Evolutionary conservation across 331 rosid species (phyloP).

Genomic region (Acacia concinna): DNA sequence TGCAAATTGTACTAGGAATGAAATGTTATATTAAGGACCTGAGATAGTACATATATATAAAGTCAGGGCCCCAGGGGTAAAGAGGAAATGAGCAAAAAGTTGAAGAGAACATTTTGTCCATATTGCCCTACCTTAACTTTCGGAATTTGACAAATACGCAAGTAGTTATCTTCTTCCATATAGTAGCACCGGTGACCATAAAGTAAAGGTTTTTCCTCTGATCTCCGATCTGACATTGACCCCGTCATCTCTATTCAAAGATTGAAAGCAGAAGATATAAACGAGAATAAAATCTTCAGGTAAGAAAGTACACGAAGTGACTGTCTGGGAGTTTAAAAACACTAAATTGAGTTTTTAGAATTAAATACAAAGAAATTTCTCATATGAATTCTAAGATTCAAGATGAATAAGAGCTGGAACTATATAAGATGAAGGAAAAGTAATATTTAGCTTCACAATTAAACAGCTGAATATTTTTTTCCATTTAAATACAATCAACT

Average conservation of each 20-base stretch:
- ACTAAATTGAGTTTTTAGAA: constrained; percentile 1
- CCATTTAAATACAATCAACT: not conserved
- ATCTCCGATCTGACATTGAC: constrained; percentile 31
- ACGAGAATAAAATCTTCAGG: constrained; percentile 4
- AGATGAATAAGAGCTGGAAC: constrained; percentile 24
- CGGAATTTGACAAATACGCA: constrained; percentile 90
- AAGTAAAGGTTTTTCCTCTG: constrained; percentile 35
- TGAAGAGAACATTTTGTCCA: constrained; percentile 15
- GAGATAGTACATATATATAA: too few relatives aligned
- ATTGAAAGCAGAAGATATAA: constrained; percentile 14
- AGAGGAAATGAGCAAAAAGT: constrained; percentile 27
- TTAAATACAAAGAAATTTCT: not conserved
- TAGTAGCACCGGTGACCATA: constrained; percentile 68
- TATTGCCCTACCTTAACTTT: constrained; percentile 67
- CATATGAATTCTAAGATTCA: not conserved
- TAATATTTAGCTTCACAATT: not conserved
- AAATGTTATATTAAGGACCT: too few relatives aligned
- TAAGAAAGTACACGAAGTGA: constrained; percentile 8
- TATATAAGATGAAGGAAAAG: not conserved
- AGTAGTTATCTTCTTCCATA: constrained; percentile 65
- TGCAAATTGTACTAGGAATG: too few relatives aligned
- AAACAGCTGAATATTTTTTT: not conserved
- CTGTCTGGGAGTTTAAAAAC: not conserved
- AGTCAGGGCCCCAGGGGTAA: constrained; percentile 30
- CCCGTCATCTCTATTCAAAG: constrained; percentile 75